phyloP scores from a whole-genome alignment of 129 eudicot species.

The Artemisia tridentata region DNA sequence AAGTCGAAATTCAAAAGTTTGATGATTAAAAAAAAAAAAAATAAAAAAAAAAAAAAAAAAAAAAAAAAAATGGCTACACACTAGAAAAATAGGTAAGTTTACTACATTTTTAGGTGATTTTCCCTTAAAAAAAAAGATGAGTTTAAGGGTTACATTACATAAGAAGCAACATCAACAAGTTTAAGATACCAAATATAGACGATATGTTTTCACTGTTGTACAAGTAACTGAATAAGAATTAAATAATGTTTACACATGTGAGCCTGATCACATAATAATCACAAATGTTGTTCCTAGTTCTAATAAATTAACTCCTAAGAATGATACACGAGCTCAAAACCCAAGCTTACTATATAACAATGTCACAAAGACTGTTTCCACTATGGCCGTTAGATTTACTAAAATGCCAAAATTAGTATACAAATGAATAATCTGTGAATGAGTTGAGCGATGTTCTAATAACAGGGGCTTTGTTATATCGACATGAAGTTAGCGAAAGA shows the following conservation, averaged over 20 bases:
- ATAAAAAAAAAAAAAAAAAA: no score
- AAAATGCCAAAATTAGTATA: constrained; percentile 29
- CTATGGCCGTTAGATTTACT: constrained; percentile 29
- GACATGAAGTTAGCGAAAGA: constrained; percentile 33
- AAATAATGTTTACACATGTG: constrained; percentile 20
- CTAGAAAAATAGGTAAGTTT: no score
- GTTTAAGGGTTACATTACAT: no score
- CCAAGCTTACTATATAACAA: constrained; percentile 24
- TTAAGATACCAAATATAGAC: background rate
- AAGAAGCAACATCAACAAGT: background rate
- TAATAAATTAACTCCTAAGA: constrained; percentile 17
- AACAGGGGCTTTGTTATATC: constrained; percentile 26
- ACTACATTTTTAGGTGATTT: no score
- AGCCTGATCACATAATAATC: constrained; percentile 12
- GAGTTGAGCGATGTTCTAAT: constrained; percentile 21
- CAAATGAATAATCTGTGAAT: constrained; percentile 28
- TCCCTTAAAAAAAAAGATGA: no score
- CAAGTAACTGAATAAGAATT: constrained; percentile 11
- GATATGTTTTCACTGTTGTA: constrained; percentile 28
- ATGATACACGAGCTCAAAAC: constrained; percentile 19
- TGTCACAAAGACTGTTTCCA: no score
- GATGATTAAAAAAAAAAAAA: no score
- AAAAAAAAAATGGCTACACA: no score
- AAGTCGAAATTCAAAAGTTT: no score
- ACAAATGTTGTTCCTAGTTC: constrained; percentile 22